These are phyloP conservation scores for Rosa rugosa DNA, from an alignment of 306 rosid species.

Conservation along the genomic window DNA sequence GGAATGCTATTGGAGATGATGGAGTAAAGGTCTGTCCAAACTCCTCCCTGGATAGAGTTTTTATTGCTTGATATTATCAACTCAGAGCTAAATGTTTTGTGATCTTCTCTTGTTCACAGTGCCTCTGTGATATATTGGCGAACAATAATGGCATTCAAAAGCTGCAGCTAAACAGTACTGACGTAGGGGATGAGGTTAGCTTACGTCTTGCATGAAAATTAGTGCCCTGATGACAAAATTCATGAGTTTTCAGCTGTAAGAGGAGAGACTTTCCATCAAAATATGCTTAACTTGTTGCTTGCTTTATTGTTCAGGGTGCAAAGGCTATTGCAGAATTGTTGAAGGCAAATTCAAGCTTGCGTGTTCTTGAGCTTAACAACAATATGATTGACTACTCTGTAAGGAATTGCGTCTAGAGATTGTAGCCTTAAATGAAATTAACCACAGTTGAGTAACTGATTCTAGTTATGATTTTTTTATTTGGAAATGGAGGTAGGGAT, in stretches of 20 bases:
- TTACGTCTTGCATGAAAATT: constrained; percentile 22
- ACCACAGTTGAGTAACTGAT: constrained; percentile 19
- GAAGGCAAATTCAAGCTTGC: constrained; percentile 80
- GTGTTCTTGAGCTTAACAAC: constrained; percentile 82
- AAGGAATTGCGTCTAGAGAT: constrained; percentile 37
- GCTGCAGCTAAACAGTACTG: constrained; percentile 89
- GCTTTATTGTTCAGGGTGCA: constrained; percentile 68
- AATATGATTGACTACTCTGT: constrained; percentile 96
- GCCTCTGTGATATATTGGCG: constrained; percentile 71
- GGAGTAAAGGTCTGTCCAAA: constrained; percentile 72
- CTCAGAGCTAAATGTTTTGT: constrained; percentile 22
- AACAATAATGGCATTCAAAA: constrained; percentile 71
- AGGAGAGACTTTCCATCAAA: constrained; percentile 4
- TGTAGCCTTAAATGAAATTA: constrained; percentile 6
- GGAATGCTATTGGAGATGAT: constrained; percentile 93
- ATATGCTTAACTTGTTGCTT: constrained; percentile 29
- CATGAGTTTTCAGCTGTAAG: constrained; percentile 10
- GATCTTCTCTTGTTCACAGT: constrained; percentile 51
- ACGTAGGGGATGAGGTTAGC: constrained; percentile 95
- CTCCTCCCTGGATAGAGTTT: neutral
- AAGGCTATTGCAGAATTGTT: constrained; percentile 85
- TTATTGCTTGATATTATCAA: constrained; percentile 8
- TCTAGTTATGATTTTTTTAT: constrained; percentile 30
- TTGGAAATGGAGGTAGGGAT: constrained; percentile 83
- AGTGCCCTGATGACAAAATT: neutral